phyloP scores from a whole-genome alignment of 1,284 basidiomycete genomes.

The Marasmius fiardii region DNA sequence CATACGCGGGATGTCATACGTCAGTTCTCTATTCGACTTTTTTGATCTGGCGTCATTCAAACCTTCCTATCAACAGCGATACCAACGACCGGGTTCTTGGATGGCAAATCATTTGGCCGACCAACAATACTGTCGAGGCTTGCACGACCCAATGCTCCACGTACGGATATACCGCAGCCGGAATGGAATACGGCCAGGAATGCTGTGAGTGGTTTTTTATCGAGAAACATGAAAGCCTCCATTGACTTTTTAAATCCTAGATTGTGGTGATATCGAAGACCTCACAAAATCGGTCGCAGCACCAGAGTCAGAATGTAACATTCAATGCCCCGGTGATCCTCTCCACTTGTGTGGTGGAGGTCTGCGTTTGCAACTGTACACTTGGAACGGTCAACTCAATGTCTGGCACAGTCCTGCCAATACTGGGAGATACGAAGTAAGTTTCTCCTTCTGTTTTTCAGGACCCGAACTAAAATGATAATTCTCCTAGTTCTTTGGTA shows the following conservation, averaged over 20 bases:
- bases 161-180: conserved; percentile 65
- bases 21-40: conserved; percentile 27
- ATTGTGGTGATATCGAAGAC: conserved; percentile 64
- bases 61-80: conserved; percentile 18
- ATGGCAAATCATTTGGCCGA: conserved; percentile 53
- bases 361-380: conserved; percentile 48
- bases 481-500: conserved; percentile 50
- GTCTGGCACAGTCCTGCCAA: conserved; percentile 61
- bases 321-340: conserved; percentile 66
- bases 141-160: conserved; percentile 63
- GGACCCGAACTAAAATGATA: conserved; percentile 5
- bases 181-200: conserved; percentile 57
- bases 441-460: conserved; percentile 12
- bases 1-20: conserved; percentile 65
- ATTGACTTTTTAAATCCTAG: conserved; percentile 27
- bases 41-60: conserved; percentile 25
- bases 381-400: conserved; percentile 56
- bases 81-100: conserved; percentile 45
- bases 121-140: conserved; percentile 57
- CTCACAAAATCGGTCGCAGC: conserved; percentile 35
- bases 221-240: not conserved
- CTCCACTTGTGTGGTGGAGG: conserved; percentile 61
- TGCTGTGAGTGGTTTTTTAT: conserved; percentile 51
- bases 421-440: conserved; percentile 64
- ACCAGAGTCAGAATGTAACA: conserved; percentile 21